Conservation (phyloP, 345 rosid genomes). For the Balakata baccata region DNA sequence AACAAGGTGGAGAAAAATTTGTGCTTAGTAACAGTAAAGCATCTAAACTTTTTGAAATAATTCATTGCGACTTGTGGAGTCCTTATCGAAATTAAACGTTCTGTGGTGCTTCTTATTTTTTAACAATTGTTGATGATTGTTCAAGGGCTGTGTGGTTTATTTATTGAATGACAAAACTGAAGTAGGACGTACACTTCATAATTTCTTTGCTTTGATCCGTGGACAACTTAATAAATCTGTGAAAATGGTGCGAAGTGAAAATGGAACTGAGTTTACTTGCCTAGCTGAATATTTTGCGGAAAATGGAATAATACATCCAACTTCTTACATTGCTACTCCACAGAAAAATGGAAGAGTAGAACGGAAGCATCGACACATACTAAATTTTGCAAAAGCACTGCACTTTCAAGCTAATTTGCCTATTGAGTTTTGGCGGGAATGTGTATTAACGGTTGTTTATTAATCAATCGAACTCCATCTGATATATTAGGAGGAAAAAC, state of each 20-base stretch:
- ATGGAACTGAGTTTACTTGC: conserved; percentile 8
- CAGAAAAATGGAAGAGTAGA: conserved; percentile 15
- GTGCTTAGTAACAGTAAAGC: conserved; percentile 8
- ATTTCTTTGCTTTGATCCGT: not conserved
- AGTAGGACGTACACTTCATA: not conserved
- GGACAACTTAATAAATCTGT: not conserved
- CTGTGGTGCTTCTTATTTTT: conserved; percentile 2
- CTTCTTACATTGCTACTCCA: conserved; percentile 2
- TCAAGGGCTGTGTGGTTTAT: conserved; percentile 9
- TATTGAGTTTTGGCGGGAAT: conserved; percentile 7
- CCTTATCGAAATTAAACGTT: not conserved
- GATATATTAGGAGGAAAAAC: not conserved
- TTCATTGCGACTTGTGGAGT: conserved; percentile 30
- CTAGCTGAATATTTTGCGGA: not conserved
- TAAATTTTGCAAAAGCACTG: not conserved
- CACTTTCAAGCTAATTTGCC: not conserved
- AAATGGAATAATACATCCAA: not conserved
- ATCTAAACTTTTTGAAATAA: not conserved
- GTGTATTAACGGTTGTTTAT: not conserved
- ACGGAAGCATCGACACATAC: conserved; percentile 15
- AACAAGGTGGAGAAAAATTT: conserved; percentile 12
- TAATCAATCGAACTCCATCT: not conserved
- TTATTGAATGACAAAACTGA: conserved; percentile 14
- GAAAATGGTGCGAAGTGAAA: conserved; percentile 4
- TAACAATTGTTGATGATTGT: conserved; percentile 27